phyloP scores from a whole-genome alignment of 2,329 filamentous ascomycete genomes.

The Cryphonectria radicalis region DNA sequence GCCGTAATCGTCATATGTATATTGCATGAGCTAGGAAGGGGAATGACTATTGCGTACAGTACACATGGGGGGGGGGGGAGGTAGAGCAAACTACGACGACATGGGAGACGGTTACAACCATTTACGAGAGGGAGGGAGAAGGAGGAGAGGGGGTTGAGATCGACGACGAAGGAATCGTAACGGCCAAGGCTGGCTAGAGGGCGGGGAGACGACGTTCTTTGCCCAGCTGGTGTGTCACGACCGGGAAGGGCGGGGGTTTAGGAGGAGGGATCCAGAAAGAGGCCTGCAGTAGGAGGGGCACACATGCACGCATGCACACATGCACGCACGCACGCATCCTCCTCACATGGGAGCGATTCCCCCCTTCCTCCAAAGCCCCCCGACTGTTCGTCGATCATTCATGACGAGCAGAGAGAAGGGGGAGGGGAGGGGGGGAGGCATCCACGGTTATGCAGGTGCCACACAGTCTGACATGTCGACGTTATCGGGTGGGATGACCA shows the following conservation, averaged over 20 bases:
- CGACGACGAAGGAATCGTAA: neutral
- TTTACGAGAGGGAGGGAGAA: too few relatives aligned
- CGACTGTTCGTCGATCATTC: neutral
- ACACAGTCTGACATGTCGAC: neutral
- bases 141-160: neutral
- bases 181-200: neutral
- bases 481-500: neutral
- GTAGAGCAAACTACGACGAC: neutral
- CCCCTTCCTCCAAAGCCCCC: neutral
- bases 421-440: neutral
- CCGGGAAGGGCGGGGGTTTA: neutral
- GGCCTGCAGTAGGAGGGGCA: neutral
- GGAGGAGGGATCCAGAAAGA: neutral
- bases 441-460: neutral
- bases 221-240: neutral
- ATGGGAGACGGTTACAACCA: neutral
- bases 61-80: neutral
- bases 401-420: neutral
- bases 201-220: neutral
- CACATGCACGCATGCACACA: neutral
- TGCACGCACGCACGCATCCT: neutral
- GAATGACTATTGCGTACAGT: too few relatives aligned
- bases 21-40: neutral
- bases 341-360: neutral
- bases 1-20: neutral